Base-by-base conservation (phyloP, 495 filamentous ascomycete species). In the Tricharina praecox region DNA sequence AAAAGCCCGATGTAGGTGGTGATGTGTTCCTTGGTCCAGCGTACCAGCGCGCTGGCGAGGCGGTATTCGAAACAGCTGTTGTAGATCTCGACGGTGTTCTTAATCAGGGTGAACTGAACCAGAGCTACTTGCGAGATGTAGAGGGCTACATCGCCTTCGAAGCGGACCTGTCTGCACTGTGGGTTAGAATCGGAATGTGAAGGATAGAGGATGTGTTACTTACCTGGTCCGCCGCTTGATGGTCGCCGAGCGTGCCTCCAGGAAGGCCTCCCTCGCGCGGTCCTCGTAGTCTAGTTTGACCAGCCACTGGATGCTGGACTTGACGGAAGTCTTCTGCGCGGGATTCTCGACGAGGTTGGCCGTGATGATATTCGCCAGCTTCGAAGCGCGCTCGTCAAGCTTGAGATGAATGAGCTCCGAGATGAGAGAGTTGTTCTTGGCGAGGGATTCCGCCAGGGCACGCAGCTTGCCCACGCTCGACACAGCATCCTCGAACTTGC, bases 41-140 rank as follows among this genome's bases (percentile, higher is more conserved):
- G 85, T 41, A 99, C 87, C 54, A 84, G 86, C 3, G 86, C 85
- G 53, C 82, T 90, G 68, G 82, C 85, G 71, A 90, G 81, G 18
- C 75, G 65, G 18, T 80, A 70, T 2, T 87, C 81, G 61, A 96
- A 99, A 60, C 85, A 93, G 50, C 76, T 70, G 60, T 93, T 83
- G 60, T 87, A 95, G 55, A 82, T 83, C 58, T 70, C 73, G 50
- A 93, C 77, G 4, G 88, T 94, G 62, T 94, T 93, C 45, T 78
- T 76, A 62, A 95, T 92, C 52, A 94, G 73, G 23, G 78, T 82
- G 68, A 99, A 99, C 63, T 93, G 93, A 43, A 95, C 86, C 51
- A 81, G 93, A 2, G 90, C 88, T n/a, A 99, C 72, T 61, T 93
- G 81, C 67, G 81, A 93, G 56, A 96, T 86, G 64, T 99, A 95